Conservation (phyloP, 2,329 filamentous ascomycete species). For the Talaromyces sp. region DNA sequence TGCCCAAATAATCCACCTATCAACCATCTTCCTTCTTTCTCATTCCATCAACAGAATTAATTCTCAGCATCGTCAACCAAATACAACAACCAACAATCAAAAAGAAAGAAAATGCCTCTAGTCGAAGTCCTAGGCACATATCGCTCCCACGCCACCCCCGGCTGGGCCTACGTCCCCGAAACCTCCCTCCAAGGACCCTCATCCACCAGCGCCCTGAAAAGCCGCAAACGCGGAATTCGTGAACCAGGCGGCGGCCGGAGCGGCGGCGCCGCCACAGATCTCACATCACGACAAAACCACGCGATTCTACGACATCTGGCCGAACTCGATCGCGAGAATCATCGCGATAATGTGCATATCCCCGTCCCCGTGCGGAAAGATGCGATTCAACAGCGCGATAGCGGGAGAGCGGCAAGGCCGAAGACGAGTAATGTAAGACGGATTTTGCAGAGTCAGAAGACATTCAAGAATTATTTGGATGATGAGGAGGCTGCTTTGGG, state of each 20-base stretch:
- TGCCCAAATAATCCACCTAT: not conserved
- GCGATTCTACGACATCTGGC: constrained; percentile 77
- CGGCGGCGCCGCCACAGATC: constrained; percentile 53
- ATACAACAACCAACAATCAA: not conserved
- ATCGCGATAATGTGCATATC: constrained; percentile 62
- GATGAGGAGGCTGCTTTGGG: constrained; percentile 43
- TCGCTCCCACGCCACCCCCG: constrained; percentile 66
- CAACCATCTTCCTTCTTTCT: not conserved
- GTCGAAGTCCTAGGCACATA: constrained; percentile 76
- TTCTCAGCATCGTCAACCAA: not conserved
- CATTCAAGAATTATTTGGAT: constrained; percentile 48
- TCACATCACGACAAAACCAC: constrained; percentile 74
- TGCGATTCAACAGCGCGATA: constrained; percentile 34
- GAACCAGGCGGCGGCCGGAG: constrained; percentile 48
- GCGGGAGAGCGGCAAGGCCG: constrained; percentile 22
- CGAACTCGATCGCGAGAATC: constrained; percentile 74
- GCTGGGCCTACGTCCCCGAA: constrained; percentile 90
- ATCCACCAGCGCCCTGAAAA: constrained; percentile 45
- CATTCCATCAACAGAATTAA: not conserved
- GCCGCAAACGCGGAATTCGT: constrained; percentile 66
- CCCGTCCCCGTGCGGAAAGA: constrained; percentile 56
- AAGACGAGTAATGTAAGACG: constrained; percentile 45
- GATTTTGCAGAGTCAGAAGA: constrained; percentile 46
- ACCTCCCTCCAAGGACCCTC: constrained; percentile 56
- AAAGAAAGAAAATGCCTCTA: constrained; percentile 59